Percentiles rank a stretch among this genome's conserved stretches.
These are phyloP conservation scores for Tarenaya hassleriana DNA, from an alignment of 345 rosid genomes.

Conservation along the genomic window DNA sequence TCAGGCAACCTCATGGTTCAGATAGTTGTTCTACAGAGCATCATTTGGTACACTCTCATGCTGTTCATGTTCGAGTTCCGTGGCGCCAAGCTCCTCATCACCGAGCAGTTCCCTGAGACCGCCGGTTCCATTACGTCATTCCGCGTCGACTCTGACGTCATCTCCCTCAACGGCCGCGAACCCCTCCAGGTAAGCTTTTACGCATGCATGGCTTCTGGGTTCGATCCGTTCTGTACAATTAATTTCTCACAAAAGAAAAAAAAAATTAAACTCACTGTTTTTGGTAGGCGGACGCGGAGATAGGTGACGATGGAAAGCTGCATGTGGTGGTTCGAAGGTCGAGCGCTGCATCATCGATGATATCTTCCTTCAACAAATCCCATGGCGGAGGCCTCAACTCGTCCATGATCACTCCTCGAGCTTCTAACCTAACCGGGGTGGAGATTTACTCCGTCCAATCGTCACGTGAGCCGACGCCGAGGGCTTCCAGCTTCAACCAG, in stretches of 20 bases:
- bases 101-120: constrained; percentile 78
- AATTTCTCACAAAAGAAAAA: too few relatives aligned
- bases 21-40: constrained; percentile 72
- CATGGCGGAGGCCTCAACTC: constrained; percentile 41
- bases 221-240: too few relatives aligned
- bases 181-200: constrained; percentile 32
- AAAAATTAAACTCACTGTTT: too few relatives aligned
- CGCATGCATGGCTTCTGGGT: not conserved
- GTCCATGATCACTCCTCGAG: constrained; percentile 60
- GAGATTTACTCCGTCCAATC: constrained; percentile 81
- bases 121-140: constrained; percentile 75
- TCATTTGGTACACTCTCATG: constrained; percentile 81
- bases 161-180: constrained; percentile 74
- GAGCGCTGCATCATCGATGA: constrained; percentile 48
- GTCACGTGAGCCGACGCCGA: constrained; percentile 74
- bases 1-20: constrained; percentile 76
- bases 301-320: constrained; percentile 77
- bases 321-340: constrained; percentile 68
- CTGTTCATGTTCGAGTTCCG: constrained; percentile 75
- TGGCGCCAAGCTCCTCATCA: constrained; percentile 65
- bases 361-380: constrained; percentile 60
- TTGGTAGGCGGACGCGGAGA: constrained; percentile 79
- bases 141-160: constrained; percentile 68
- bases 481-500: constrained; percentile 87
- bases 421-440: constrained; percentile 71